A percentile compares a stretch with the other conserved stretches of the same genome.
These are phyloP conservation scores for Metarhizium anisopliae DNA, from an alignment of 2,329 filamentous ascomycete genomes.

Conservation along the genomic window DNA sequence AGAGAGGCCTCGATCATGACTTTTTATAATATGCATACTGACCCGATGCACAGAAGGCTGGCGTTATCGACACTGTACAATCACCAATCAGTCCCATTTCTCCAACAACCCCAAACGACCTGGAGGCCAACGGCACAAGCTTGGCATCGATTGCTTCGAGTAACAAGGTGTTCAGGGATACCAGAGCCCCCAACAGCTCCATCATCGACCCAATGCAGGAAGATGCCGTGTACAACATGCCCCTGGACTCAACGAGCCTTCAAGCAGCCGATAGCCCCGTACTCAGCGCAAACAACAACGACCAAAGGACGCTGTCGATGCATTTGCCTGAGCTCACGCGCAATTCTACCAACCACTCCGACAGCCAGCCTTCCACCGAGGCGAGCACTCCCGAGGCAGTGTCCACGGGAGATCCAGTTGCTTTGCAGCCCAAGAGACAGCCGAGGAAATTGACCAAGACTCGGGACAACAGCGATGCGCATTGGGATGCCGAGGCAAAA, in stretches of 20 bases:
- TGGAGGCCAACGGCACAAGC: neutral
- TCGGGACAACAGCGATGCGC: conserved; percentile 26
- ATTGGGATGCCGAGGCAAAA: conserved; percentile 17
- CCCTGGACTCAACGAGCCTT: conserved; percentile 17
- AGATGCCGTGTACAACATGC: conserved; percentile 23
- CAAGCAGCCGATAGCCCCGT: conserved; percentile 18
- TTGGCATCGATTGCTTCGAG: conserved; percentile 3
- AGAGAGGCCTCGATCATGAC: neutral
- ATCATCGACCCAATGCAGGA: conserved; percentile 21
- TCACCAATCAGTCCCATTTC: conserved; percentile 8
- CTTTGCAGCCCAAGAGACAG: conserved; percentile 23
- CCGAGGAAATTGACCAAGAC: conserved; percentile 34
- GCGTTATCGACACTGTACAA: neutral
- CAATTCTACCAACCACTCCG: conserved; percentile 9
- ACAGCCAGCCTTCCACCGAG: conserved; percentile 25
- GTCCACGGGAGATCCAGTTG: conserved; percentile 9
- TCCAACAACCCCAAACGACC: conserved; percentile 11
- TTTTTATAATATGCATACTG: no score
- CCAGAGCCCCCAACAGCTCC: conserved; percentile 4
- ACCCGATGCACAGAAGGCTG: neutral
- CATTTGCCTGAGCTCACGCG: neutral
- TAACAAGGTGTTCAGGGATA: neutral
- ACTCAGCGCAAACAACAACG: conserved; percentile 8
- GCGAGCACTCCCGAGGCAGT: conserved; percentile 19
- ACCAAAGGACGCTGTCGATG: neutral